These are phyloP conservation scores for Emergomyces orientalis DNA, from an alignment of 2,329 filamentous ascomycete species.

Conservation along the genomic window DNA sequence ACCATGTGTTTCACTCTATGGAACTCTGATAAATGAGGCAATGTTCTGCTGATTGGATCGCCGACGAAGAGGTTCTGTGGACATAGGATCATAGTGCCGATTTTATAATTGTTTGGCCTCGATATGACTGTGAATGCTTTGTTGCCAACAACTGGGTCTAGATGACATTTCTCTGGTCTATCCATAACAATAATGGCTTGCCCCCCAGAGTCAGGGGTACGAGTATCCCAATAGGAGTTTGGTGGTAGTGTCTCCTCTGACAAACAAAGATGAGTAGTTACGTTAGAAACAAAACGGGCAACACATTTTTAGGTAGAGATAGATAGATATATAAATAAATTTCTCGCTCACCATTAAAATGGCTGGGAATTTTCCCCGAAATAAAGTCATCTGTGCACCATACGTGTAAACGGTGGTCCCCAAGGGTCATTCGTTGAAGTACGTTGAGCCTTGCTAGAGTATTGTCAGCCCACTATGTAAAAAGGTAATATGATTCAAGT, in stretches of 20 bases:
- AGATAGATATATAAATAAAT: background rate
- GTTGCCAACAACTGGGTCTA: background rate
- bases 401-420: background rate
- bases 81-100: background rate
- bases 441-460: background rate
- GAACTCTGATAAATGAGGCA: too few relatives aligned
- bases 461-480: background rate
- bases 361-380: background rate
- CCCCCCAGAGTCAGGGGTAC: background rate
- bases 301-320: background rate
- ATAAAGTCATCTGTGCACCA: background rate
- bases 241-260: background rate
- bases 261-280: background rate
- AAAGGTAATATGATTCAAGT: too few relatives aligned
- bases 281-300: background rate
- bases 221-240: background rate
- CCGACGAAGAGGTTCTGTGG: background rate
- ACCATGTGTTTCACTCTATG: too few relatives aligned
- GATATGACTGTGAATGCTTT: background rate
- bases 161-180: background rate
- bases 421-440: background rate
- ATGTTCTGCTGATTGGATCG: too few relatives aligned
- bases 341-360: background rate
- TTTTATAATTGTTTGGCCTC: background rate
- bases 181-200: background rate